These are phyloP conservation scores for Pilatotrama ljubarskyi DNA, from an alignment of 768 basidiomycete genomes.

Conservation along the genomic window DNA sequence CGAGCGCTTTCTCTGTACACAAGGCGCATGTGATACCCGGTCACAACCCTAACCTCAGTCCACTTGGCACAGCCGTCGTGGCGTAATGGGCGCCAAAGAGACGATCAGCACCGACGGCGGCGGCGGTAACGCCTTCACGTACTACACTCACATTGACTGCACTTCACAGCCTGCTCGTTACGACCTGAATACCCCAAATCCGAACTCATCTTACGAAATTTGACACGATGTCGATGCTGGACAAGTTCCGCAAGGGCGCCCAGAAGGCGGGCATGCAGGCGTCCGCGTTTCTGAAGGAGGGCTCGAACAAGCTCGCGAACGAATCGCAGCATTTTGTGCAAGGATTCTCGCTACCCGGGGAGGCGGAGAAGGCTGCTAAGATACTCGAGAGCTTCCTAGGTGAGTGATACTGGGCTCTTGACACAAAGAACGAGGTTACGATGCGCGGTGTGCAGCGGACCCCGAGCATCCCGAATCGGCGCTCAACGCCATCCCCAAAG, in stretches of 20 bases:
- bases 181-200: slow-evolving; percentile 4
- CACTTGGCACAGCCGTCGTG: slow-evolving; percentile 12
- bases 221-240: slow-evolving; percentile 57
- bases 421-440: neutral
- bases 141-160: slow-evolving; percentile 6
- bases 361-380: slow-evolving; percentile 92
- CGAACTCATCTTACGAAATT: neutral
- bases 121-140: neutral
- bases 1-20: neutral
- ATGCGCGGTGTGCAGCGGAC: slow-evolving; percentile 55
- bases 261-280: slow-evolving; percentile 83
- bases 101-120: slow-evolving; percentile 1
- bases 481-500: slow-evolving; percentile 92
- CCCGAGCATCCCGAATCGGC: slow-evolving; percentile 87
- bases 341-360: slow-evolving; percentile 86
- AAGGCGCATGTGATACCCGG: slow-evolving; percentile 1
- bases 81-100: slow-evolving; percentile 15
- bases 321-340: slow-evolving; percentile 81
- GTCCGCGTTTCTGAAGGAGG: slow-evolving; percentile 67
- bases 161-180: neutral
- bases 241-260: slow-evolving; percentile 79
- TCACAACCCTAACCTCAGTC: slow-evolving; percentile 15
- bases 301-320: slow-evolving; percentile 66
- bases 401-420: slow-evolving; percentile 30
- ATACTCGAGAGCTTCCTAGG: slow-evolving; percentile 92